Evolutionary conservation across 768 basidiomycete species (phyloP), one percentile per base, ranked within the genome.

Genomic region (Auriscalpium microsporum): DNA sequence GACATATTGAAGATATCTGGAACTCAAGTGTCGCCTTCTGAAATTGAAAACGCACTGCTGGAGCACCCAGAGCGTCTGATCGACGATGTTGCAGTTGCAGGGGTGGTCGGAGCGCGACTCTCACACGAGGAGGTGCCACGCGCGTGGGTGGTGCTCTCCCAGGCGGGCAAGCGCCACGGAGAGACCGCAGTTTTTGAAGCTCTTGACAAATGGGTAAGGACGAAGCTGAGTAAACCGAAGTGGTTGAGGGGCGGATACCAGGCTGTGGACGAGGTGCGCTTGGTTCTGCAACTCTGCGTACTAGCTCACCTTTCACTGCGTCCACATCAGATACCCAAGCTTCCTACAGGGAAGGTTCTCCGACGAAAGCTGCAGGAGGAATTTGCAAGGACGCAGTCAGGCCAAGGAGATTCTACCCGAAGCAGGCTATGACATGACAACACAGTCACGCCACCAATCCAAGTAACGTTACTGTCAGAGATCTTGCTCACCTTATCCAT

Each of bases 1-100:
- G 90, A 91, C 63, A 89, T 82, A 0, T 73, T 92, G 19, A 92
- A 92, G 64, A 77, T 92, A 3, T 88, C 86, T 0, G 90, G 89
- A 4, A 74, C 73, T 49, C 90, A 91, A 68, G 90, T 91, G 0
- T 88, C 90, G 0, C 90, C 89, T 0, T 76, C 78, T 16, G 89
- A 92, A 64, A 84, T 91, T 51, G 90, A 91, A 65, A 74, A 80
- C 28, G 77, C 75, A 21, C 70, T 91, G 2, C 74, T 83, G 17
- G 73, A 73, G 0, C 80, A 90, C 40, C 85, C 87, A 0, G 75
- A 76, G 8, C 71, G 71, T 16, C 74, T 89, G 48, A 78, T 90
- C 56, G 68, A 65, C 9, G 90, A 91, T 58, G 85, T 73, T 13
- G 75, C 77, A 1, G 89, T 91, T 16, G 86, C 84, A 0, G 89